Evolutionary conservation across 345 rosid species (phyloP).

Genomic region (Kandelia obovata): DNA sequence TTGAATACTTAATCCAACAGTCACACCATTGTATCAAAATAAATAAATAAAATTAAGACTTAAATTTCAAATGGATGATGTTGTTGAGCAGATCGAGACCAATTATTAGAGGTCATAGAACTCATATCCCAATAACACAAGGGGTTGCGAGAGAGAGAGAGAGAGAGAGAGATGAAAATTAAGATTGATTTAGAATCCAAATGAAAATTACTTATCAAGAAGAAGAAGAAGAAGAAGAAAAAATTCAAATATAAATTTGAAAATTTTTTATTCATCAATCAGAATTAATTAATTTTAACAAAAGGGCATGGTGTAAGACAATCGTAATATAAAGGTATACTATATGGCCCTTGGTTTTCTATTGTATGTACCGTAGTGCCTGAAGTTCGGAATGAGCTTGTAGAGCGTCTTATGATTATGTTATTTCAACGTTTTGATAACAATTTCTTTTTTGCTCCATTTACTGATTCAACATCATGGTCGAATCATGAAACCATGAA

Average conservation of each 20-base stretch:
- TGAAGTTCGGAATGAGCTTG: background rate
- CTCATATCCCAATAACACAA: background rate
- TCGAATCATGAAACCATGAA: no score
- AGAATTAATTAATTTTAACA: background rate
- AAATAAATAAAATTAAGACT: slow-evolving; percentile 3
- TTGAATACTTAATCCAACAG: slow-evolving; percentile 28
- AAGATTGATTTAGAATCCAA: background rate
- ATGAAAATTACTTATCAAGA: background rate
- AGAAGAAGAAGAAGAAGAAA: background rate
- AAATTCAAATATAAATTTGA: background rate
- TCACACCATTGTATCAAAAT: slow-evolving; percentile 13
- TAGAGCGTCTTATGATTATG: background rate
- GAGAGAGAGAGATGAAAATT: background rate
- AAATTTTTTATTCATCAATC: background rate
- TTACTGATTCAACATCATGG: background rate
- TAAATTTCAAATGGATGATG: slow-evolving; percentile 24
- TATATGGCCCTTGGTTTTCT: background rate
- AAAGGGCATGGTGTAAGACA: background rate
- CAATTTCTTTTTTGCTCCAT: background rate
- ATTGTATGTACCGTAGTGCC: no score
- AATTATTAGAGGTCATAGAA: slow-evolving; percentile 2
- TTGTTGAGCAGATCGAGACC: background rate
- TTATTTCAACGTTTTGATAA: background rate
- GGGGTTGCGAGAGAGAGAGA: background rate
- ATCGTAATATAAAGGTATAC: background rate